These are phyloP conservation scores for Plasmodium vinckei DNA, from an alignment of 169 alveolate genomes.

Conservation along the genomic window DNA sequence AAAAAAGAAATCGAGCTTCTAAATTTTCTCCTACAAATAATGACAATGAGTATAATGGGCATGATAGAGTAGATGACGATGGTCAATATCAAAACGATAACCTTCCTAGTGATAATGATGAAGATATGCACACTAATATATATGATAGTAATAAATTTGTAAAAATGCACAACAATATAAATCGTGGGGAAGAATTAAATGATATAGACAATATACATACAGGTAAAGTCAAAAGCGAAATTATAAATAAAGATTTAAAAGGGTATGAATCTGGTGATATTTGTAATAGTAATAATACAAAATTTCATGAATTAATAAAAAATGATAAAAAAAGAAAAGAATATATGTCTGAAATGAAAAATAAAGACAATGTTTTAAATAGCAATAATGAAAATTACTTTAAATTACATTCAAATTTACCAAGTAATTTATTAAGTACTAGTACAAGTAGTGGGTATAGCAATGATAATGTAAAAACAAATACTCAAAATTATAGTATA, in stretches of 20 bases:
- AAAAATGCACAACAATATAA: background rate
- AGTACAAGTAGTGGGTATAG: slow-evolving; percentile 64
- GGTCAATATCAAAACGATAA: too few relatives aligned
- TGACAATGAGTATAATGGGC: too few relatives aligned
- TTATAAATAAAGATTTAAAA: background rate
- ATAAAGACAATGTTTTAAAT: slow-evolving; percentile 9
- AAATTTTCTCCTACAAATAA: too few relatives aligned
- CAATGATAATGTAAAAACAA: slow-evolving; percentile 46
- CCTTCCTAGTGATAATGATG: slow-evolving; percentile 3
- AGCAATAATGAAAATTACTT: slow-evolving; percentile 30
- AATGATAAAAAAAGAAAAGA: slow-evolving; percentile 38
- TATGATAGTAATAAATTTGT: too few relatives aligned
- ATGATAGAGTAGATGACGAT: too few relatives aligned
- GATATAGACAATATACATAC: background rate
- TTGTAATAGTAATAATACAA: background rate
- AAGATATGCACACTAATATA: slow-evolving; percentile 1
- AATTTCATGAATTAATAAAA: background rate
- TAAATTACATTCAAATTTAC: slow-evolving; percentile 46
- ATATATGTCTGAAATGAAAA: slow-evolving; percentile 43
- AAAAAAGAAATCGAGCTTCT: too few relatives aligned
- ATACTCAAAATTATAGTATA: slow-evolving; percentile 18
- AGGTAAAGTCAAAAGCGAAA: too few relatives aligned
- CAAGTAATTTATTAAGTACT: slow-evolving; percentile 65
- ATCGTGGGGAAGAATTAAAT: background rate
- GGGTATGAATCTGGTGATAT: slow-evolving; percentile 29